Evolutionary conservation across 2,329 filamentous ascomycete genomes (phyloP), one percentile per base, ranked within the genome.

Genomic region (Lachnellula cervina): DNA sequence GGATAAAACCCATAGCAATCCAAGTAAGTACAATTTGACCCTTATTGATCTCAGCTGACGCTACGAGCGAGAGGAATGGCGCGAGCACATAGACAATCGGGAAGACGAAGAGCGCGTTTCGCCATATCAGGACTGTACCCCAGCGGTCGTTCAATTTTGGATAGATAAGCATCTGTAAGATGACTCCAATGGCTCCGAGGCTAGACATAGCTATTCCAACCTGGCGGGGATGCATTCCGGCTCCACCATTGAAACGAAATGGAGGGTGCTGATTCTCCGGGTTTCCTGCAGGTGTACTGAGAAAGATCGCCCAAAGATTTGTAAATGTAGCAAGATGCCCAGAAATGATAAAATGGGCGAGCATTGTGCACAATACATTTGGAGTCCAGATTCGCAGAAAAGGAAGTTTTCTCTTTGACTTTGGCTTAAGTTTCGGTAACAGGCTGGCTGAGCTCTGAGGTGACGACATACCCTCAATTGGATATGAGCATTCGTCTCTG

Each of bases 181-280:
- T 72, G 47, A 94, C 86, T 13, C 89, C 89, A 48, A 92, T 83
- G 51, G 82, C 71, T 13, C 89, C 89, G 16, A 93, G 79, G 52
- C 88, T 84, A 4, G 89, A 84, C 74, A 91, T 90, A 5, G 88
- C 88, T 45, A 88, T 72, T 19, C 89, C 89, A 25, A 93, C 87
- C 9, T 82, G 80, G 1, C 80, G 77, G 0, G 88, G 84, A 0
- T 82, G 81, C 57, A 93, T 79, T 14, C 88, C 87, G 0, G 93
- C 76, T 1, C 89, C 89, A 32, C 89, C 88, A 13, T 89, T 83
- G 1, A 80, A 64, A 0, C 79, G 75, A 46, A 65, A 66, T 6
- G 63, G 63, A 5, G 64, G 57, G 13, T 42, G 45, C 13, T 52
- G 62, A 13, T 52, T n/a, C n/a, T 38, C 13, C 11, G 37, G 14